These are phyloP conservation scores for Suillus variegatus DNA, from an alignment of 768 basidiomycete genomes.

Conservation along the genomic window DNA sequence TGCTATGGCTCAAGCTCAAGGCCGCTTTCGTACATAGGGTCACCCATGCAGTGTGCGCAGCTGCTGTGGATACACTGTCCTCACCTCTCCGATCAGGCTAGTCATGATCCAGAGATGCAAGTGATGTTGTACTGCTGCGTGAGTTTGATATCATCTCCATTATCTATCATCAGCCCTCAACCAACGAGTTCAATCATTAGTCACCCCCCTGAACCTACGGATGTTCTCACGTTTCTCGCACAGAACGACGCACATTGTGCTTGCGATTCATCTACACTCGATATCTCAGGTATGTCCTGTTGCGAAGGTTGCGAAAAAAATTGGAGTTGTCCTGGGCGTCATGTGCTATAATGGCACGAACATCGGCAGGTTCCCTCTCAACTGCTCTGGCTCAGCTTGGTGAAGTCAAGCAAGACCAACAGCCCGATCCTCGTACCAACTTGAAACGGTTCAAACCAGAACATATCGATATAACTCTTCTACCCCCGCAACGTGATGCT, in stretches of 20 bases:
- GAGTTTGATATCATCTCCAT: neutral
- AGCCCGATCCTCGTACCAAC: neutral
- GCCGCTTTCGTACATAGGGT: neutral
- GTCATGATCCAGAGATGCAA: neutral
- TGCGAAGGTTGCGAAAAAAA: neutral
- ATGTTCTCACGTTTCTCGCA: neutral
- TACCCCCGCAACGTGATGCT: neutral
- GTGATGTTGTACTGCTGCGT: neutral
- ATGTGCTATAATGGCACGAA: too few relatives aligned
- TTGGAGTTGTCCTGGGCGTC: too few relatives aligned
- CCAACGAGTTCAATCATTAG: neutral
- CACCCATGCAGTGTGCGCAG: constrained; percentile 6
- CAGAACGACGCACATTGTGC: neutral
- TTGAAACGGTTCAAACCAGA: neutral
- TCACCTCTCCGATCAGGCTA: neutral
- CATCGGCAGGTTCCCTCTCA: neutral
- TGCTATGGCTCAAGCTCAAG: neutral
- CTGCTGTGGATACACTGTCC: constrained; percentile 6
- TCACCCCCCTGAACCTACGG: neutral
- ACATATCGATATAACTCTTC: neutral
- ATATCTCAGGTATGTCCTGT: too few relatives aligned
- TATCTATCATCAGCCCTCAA: neutral
- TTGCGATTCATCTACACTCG: neutral
- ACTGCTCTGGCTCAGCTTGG: neutral
- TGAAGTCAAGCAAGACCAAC: neutral